Percentiles rank a stretch among this genome's conserved stretches.
phyloP scores from a whole-genome alignment of 2,329 filamentous ascomycete species.

The Dendryphion nanum region DNA sequence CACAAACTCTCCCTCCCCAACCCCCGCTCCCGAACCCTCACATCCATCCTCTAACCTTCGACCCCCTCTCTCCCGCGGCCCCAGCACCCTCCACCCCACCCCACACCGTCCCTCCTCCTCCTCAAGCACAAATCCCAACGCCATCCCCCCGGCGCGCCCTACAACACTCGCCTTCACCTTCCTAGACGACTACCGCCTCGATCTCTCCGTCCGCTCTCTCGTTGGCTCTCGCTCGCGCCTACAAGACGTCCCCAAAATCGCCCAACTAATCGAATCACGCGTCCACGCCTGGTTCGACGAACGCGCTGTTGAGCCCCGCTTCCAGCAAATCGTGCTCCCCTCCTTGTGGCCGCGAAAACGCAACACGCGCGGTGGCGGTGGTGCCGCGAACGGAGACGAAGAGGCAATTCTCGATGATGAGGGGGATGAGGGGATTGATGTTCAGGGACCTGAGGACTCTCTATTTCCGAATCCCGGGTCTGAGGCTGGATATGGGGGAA shows the following conservation, averaged over 20 bases:
- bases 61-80: constrained; percentile 20
- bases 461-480: constrained; percentile 1
- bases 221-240: constrained; percentile 76
- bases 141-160: constrained; percentile 45
- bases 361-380: constrained; percentile 74
- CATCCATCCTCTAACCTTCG: constrained; percentile 44
- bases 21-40: constrained; percentile 23
- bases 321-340: constrained; percentile 81
- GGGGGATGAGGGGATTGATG: constrained; percentile 9
- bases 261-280: constrained; percentile 75
- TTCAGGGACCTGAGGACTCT: constrained; percentile 4
- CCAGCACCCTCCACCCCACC: constrained; percentile 17
- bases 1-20: constrained; percentile 23
- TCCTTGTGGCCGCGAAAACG: constrained; percentile 81
- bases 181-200: constrained; percentile 80
- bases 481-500: too few species aligned
- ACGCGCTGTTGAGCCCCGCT: constrained; percentile 78
- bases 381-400: constrained; percentile 46
- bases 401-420: constrained; percentile 12
- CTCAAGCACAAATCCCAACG: constrained; percentile 5
- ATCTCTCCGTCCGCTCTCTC: constrained; percentile 77
- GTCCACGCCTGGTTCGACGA: constrained; percentile 88
- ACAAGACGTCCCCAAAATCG: constrained; percentile 86
- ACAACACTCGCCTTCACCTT: constrained; percentile 96
- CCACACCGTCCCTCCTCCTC: constrained; percentile 40